Conservation (phyloP, 495 filamentous ascomycete genomes). For the Aspergillus baeticus region DNA sequence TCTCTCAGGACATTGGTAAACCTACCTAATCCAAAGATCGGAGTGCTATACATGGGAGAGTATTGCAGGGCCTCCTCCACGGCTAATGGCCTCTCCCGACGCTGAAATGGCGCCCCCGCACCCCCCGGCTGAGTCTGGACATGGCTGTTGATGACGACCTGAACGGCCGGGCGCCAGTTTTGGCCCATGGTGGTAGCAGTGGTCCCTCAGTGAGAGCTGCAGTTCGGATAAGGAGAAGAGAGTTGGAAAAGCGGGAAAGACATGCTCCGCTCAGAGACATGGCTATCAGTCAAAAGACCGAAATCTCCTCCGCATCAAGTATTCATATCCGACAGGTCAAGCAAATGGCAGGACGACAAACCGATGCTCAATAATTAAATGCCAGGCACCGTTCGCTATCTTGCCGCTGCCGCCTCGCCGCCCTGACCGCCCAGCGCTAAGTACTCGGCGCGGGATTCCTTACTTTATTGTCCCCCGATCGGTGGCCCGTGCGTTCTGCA, state of each 20-base stretch:
- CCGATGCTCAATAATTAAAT: slow-evolving; percentile 23
- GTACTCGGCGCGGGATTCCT: neutral
- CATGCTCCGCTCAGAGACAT: slow-evolving; percentile 54
- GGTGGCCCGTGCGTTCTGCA: slow-evolving; percentile 32
- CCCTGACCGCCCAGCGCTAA: slow-evolving; percentile 35
- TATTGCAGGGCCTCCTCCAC: slow-evolving; percentile 88
- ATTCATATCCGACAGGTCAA: neutral
- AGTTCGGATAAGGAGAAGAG: slow-evolving; percentile 27
- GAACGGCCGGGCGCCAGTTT: slow-evolving; percentile 40
- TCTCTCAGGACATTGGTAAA: slow-evolving; percentile 20
- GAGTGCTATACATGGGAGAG: slow-evolving; percentile 85
- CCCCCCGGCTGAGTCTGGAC: slow-evolving; percentile 28
- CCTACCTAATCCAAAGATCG: slow-evolving; percentile 80
- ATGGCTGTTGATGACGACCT: slow-evolving; percentile 47
- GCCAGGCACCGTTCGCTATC: slow-evolving; percentile 25
- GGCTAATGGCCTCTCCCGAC: slow-evolving; percentile 46
- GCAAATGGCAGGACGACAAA: slow-evolving; percentile 11
- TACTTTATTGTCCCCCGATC: slow-evolving; percentile 2
- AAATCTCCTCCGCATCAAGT: slow-evolving; percentile 14
- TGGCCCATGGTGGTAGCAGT: slow-evolving; percentile 37
- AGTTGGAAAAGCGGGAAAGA: slow-evolving; percentile 42
- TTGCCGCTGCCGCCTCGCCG: slow-evolving; percentile 29
- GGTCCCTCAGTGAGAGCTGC: slow-evolving; percentile 11
- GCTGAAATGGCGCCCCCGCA: slow-evolving; percentile 29
- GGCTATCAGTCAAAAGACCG: slow-evolving; percentile 24